Evolutionary conservation across 768 basidiomycete species (phyloP), one percentile per base, ranked within the genome.

Genomic region (Naganishia vaughanmartiniae): DNA sequence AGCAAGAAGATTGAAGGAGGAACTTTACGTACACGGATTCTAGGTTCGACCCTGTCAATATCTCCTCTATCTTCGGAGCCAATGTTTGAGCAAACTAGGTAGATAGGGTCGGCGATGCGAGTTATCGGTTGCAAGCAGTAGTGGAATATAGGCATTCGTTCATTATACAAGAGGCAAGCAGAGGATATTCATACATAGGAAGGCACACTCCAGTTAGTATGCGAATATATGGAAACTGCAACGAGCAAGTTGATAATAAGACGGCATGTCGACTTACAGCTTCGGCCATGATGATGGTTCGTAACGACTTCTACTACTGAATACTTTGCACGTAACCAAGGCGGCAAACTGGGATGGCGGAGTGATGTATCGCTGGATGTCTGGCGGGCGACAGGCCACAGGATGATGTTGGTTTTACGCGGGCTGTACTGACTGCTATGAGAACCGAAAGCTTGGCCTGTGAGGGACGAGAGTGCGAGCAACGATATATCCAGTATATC

Each of bases 51-150:
- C 66, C 54, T 33, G 67, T 67, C 17, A 79, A 57, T 55, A 79
- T 77, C 15, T 39, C 51, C 45, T 70, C 63, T 58, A 79, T 79
- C 46, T 71, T 73, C 7, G 77, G 77, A 7, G 69, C 45, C 15
- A 78, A 66, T 0, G 58, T 42, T 53, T 70, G 58, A 17, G 73
- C 75, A 65, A 72, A 76, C 72, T 76, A 36, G 48, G 48, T 51
- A 14, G 14, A 51, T 51, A 12, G 24, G 24, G 12, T 12, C 4
- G 7, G 12, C 24, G 19, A 24, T 51, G n/a, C 48, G 24, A 21
- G 12, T n/a, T 7, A 51, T 12, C 48, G 24, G 14, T 51, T 26
- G 48, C 3, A 12, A 24, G 24, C 4, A n/a, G 21, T 51, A n/a
- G 48, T 51, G 4, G 2, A 6, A 51, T 3, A 12, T n/a, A 15